phyloP scores from a whole-genome alignment of 495 filamentous ascomycete species.

The Aspergillus bridgeri region DNA sequence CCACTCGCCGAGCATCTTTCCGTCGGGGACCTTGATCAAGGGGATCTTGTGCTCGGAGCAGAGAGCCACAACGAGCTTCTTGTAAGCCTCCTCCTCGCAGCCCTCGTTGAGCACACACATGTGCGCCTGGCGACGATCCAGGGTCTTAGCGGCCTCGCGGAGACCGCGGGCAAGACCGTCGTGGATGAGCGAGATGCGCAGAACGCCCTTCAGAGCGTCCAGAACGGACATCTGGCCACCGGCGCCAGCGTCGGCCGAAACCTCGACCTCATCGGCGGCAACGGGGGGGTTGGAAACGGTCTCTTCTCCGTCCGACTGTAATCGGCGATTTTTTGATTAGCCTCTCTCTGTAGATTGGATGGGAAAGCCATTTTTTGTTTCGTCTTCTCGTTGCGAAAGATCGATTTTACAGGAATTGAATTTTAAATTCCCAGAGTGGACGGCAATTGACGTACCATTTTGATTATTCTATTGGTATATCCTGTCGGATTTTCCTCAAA shows the following conservation, averaged over 20 bases:
- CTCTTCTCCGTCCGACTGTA: conserved; percentile 86
- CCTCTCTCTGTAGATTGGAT: neutral
- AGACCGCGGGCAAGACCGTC: conserved; percentile 98
- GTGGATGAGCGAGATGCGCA: conserved; percentile 98
- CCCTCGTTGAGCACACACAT: conserved; percentile 99
- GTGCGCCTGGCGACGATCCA: conserved; percentile 96
- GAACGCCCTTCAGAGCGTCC: conserved; percentile 93
- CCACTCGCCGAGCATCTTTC: conserved; percentile 99
- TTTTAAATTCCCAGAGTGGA: neutral
- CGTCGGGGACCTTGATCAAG: conserved; percentile 98
- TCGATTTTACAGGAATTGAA: neutral
- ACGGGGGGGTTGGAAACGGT: conserved; percentile 64
- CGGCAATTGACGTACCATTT: conserved; percentile 36
- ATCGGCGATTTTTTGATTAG: conserved; percentile 3
- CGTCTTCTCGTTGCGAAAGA: neutral
- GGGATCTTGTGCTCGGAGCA: conserved; percentile 99
- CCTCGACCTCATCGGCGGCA: conserved; percentile 85
- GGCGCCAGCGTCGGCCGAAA: conserved; percentile 74
- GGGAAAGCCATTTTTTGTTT: conserved; percentile 16
- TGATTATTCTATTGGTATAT: conserved; percentile 29
- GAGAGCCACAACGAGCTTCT: conserved; percentile 97
- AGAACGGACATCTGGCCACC: conserved; percentile 97
- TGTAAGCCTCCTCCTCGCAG: conserved; percentile 99
- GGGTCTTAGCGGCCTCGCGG: conserved; percentile 94
- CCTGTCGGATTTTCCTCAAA: conserved; percentile 64